phyloP scores from a whole-genome alignment of 345 rosid genomes.

The Dovyalis caffra region DNA sequence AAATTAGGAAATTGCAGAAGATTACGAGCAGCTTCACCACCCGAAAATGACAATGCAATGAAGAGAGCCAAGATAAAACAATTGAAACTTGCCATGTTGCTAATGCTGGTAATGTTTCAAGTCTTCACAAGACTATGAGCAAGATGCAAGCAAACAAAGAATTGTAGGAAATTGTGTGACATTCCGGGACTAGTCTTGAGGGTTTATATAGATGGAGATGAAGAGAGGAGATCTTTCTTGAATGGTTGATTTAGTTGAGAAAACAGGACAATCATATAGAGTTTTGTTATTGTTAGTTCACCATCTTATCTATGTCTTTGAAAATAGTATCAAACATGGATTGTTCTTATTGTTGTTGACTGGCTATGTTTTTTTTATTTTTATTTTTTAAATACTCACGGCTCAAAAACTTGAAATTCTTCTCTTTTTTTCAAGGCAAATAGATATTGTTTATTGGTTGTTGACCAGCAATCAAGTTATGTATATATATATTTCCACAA shows the following conservation, averaged over 20 bases:
- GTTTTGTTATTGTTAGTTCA: background rate
- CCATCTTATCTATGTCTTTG: background rate
- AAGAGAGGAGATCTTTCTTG: background rate
- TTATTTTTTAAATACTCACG: too few relatives aligned
- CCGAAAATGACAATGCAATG: constrained; percentile 13
- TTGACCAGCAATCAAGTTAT: too few relatives aligned
- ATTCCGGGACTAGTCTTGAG: too few relatives aligned
- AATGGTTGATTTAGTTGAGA: background rate
- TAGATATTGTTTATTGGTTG: background rate
- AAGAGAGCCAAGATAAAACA: constrained; percentile 5
- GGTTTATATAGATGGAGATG: background rate
- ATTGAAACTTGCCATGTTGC: background rate
- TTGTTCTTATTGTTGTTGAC: background rate
- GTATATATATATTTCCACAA: too few relatives aligned
- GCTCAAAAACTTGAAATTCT: too few relatives aligned
- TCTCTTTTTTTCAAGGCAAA: too few relatives aligned
- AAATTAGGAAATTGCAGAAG: constrained; percentile 26
- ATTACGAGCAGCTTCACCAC: constrained; percentile 27
- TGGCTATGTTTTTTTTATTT: background rate
- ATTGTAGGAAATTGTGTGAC: background rate
- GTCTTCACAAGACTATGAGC: too few relatives aligned
- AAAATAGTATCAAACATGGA: background rate
- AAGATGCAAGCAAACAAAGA: too few relatives aligned
- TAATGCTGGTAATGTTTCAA: too few relatives aligned
- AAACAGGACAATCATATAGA: background rate